Evolutionary conservation across 1,284 basidiomycete genomes (phyloP).

Genomic region (Austropuccinia psidii): DNA sequence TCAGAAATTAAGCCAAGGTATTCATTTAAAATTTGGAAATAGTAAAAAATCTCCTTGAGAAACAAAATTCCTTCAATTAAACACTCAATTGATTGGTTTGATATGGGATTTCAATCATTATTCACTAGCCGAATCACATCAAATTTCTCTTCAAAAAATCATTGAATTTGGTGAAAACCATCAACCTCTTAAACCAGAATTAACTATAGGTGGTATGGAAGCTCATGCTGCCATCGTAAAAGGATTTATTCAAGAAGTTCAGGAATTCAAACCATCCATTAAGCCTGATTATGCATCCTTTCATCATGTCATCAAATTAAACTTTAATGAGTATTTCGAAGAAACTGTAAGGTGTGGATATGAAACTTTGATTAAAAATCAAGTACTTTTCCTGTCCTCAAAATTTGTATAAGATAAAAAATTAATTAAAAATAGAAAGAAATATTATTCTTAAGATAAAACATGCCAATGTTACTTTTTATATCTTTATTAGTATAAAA

Average conservation of each 20-base stretch:
- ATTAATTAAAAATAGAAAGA: too few species aligned
- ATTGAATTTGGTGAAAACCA: conserved; percentile 68
- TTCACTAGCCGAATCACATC: conserved; percentile 54
- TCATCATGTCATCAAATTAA: conserved; percentile 61
- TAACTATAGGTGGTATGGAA: conserved; percentile 47
- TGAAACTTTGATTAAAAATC: too few species aligned
- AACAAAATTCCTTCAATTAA: not conserved
- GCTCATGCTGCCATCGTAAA: conserved; percentile 73
- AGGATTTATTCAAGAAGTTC: conserved; percentile 62
- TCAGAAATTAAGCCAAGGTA: not conserved
- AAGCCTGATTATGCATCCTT: conserved; percentile 53
- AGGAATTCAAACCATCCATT: conserved; percentile 55
- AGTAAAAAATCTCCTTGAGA: not conserved
- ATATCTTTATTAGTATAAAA: too few species aligned
- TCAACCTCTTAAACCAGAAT: conserved; percentile 65
- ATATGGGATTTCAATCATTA: conserved; percentile 64
- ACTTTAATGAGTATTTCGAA: conserved; percentile 51
- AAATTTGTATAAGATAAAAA: too few species aligned
- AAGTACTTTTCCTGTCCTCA: too few species aligned
- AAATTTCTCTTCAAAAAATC: conserved; percentile 69
- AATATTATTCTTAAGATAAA: too few species aligned
- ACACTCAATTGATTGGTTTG: conserved; percentile 63
- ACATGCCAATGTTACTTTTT: too few species aligned
- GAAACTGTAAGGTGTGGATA: conserved; percentile 39
- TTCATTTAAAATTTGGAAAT: conserved; percentile 4